Conservation (phyloP, 495 filamentous ascomycete genomes). For the Aspergillus olivimuriae region DNA sequence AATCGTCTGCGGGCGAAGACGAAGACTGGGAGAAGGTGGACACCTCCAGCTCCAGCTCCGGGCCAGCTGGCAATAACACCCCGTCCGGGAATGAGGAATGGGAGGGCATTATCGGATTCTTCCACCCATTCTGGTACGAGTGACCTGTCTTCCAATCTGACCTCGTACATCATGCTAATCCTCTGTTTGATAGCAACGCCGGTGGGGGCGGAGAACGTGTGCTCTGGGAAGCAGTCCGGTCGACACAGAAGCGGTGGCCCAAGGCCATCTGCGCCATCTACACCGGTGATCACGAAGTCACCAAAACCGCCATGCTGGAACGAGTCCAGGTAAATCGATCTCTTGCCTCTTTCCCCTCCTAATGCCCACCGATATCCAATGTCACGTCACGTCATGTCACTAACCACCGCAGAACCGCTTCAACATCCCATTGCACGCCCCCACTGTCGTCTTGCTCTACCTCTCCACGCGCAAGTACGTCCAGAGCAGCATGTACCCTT, state of each 20-base stretch:
- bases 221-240: slow-evolving; percentile 89
- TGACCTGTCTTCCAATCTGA: background rate
- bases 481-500: slow-evolving; percentile 75
- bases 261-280: slow-evolving; percentile 86
- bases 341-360: background rate
- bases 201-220: slow-evolving; percentile 95
- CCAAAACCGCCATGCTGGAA: slow-evolving; percentile 69
- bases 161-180: too few species aligned
- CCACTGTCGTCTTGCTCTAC: slow-evolving; percentile 82
- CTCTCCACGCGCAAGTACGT: slow-evolving; percentile 82
- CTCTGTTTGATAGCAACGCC: slow-evolving; percentile 60
- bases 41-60: slow-evolving; percentile 34
- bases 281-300: slow-evolving; percentile 85
- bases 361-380: background rate
- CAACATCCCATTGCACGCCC: slow-evolving; percentile 82
- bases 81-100: slow-evolving; percentile 51
- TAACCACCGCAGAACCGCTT: slow-evolving; percentile 59
- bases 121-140: slow-evolving; percentile 87
- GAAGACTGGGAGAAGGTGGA: slow-evolving; percentile 76
- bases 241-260: slow-evolving; percentile 85
- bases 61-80: slow-evolving; percentile 44
- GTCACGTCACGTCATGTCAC: background rate
- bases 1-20: slow-evolving; percentile 28
- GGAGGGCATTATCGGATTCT: slow-evolving; percentile 86
- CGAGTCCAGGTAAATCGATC: slow-evolving; percentile 56